Percentiles rank a stretch among this genome's conserved stretches.
Conservation (phyloP, 345 rosid species). For the Cardamine resedifolia region DNA sequence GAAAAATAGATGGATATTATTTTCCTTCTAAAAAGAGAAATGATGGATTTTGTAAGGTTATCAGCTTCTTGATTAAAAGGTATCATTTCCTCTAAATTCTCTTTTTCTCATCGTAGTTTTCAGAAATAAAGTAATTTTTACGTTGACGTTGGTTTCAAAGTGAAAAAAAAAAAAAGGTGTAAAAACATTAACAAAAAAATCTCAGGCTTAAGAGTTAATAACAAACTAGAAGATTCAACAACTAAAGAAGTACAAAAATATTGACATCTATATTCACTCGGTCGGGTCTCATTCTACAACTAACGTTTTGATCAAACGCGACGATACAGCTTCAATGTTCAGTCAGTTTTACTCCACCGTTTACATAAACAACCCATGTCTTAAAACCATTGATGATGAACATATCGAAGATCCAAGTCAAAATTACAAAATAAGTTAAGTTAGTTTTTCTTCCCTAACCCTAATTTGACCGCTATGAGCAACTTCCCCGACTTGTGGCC, state of each 20-base stretch:
- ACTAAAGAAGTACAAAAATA: conserved; percentile 23
- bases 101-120: neutral
- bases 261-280: conserved; percentile 22
- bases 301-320: conserved; percentile 22
- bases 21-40: no score
- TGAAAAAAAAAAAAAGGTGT: neutral
- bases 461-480: conserved; percentile 54
- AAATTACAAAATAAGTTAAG: neutral
- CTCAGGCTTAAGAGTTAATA: neutral
- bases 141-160: neutral
- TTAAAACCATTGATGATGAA: neutral
- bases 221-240: conserved; percentile 17
- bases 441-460: conserved; percentile 48
- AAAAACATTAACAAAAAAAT: neutral
- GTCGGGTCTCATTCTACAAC: conserved; percentile 1
- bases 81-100: neutral
- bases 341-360: conserved; percentile 29
- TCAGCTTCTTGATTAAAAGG: no score
- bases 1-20: no score
- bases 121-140: neutral
- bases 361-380: conserved; percentile 18
- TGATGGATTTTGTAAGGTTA: neutral
- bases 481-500: conserved; percentile 41
- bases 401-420: conserved; percentile 4
- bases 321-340: conserved; percentile 25